Evolutionary conservation across 2,329 filamentous ascomycete species (phyloP).

Genomic region (Capronia epimyces): DNA sequence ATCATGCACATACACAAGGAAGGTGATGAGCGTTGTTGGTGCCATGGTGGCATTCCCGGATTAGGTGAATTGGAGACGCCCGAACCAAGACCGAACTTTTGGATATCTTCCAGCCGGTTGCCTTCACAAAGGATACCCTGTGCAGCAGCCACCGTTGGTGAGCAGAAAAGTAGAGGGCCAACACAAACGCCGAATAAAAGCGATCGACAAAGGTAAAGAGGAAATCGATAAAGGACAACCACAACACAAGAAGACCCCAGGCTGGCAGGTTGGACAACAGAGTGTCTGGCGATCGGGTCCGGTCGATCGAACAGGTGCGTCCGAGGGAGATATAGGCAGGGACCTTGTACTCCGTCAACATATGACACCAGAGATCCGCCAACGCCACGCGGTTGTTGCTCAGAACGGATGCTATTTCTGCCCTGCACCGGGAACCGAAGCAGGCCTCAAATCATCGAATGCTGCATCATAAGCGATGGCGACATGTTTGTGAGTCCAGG

Average conservation of each 20-base stretch:
- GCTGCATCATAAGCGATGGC: slow-evolving; percentile 1
- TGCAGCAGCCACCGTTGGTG: no score
- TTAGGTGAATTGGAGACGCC: slow-evolving; percentile 1
- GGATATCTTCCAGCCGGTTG: not conserved
- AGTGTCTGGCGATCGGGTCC: slow-evolving; percentile 5
- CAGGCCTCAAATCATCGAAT: slow-evolving; percentile 11
- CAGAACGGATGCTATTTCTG: slow-evolving; percentile 20
- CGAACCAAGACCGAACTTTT: slow-evolving; percentile 3
- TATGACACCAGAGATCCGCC: not conserved
- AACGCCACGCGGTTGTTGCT: not conserved
- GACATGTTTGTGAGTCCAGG: slow-evolving; percentile 6
- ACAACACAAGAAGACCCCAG: slow-evolving; percentile 7
- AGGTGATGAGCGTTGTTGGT: slow-evolving; percentile 32
- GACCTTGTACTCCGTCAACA: not conserved
- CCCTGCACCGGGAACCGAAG: slow-evolving; percentile 10
- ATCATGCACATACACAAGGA: slow-evolving; percentile 30
- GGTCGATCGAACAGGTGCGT: slow-evolving; percentile 3
- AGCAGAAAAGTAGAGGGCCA: not conserved
- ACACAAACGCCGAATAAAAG: not conserved
- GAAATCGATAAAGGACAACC: not conserved
- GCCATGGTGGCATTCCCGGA: slow-evolving; percentile 22
- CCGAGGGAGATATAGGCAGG: slow-evolving; percentile 13
- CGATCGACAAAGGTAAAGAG: not conserved
- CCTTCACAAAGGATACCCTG: not conserved
- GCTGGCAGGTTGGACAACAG: slow-evolving; percentile 5